Evolutionary conservation across 208 protist genomes (phyloP), one percentile per base, ranked within the genome.

Genomic region (Acanthamoeba castellanii): DNA sequence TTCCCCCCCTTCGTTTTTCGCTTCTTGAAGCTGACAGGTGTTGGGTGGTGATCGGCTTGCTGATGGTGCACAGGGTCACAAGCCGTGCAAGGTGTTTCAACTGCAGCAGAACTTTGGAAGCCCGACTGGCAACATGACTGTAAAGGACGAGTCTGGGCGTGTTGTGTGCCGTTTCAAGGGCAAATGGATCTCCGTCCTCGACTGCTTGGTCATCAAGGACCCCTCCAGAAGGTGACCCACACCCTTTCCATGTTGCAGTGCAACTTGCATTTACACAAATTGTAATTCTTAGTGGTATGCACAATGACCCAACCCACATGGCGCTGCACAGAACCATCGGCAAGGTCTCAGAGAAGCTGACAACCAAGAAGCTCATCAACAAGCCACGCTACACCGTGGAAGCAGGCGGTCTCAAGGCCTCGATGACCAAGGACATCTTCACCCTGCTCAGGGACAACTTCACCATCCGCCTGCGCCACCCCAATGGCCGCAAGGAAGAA

Each of bases 361-460:
- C 70, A 7, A 42, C 34, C 11, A 78, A 78, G n/a, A 78, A 78
- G 70, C 70, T 78, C 70, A 78, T 78, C 70, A 78, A 78, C 70
- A 78, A 42, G 70, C 70, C 70, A 13, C n/a, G 34, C n/a, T 78
- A 78, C 34, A 42, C n/a, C 32, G 18, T 78, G 9, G 32, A 45
- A 13, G 34, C 70, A 14, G 70, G 32, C 70, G 34, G 34, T 78
- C 34, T 42, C 32, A 45, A 32, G 34, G 34, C 34, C 7, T 25
- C 11, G 11, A 32, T 78, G 70, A 78, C 11, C 32, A 78, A 42
- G 70, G 70, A 78, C 70, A 18, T 78, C 11, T 14, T 78, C 11
- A 16, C 70, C 9, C 34, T 78, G 32, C 7, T 78, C 70, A 78
- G 18, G 70, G 70, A 78, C 70, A 78, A 78, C 70, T 78, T 78